phyloP scores from a whole-genome alignment of 225 moss, liverwort and hornwort species.

The Climacium dendroides region DNA sequence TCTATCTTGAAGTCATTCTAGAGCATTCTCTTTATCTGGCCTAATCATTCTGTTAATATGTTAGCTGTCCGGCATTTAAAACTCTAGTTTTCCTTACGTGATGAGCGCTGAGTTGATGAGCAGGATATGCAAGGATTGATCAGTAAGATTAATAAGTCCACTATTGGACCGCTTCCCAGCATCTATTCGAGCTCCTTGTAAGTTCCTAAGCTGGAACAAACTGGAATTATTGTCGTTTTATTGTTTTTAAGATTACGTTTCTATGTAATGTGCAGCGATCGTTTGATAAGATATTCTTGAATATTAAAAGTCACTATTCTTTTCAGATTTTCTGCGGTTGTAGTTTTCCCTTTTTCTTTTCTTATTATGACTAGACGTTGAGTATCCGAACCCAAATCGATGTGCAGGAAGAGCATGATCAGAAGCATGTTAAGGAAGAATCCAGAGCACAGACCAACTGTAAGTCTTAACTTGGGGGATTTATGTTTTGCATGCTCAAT shows the following conservation, averaged over 20 bases:
- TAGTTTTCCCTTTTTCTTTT: neutral
- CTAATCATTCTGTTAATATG: neutral
- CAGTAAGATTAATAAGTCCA: slow-evolving; percentile 97
- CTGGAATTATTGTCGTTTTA: neutral
- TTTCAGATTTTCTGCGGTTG: neutral
- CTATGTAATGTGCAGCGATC: neutral
- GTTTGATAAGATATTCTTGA: neutral
- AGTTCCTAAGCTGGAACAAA: neutral
- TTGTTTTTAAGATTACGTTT: neutral
- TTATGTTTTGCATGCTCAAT: neutral
- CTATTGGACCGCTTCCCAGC: slow-evolving; percentile 91
- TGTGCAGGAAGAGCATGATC: slow-evolving; percentile 88
- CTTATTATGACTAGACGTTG: neutral
- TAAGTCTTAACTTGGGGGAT: slow-evolving; percentile 6
- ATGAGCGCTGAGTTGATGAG: neutral
- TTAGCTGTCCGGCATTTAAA: neutral
- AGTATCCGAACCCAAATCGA: neutral
- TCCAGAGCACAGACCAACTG: slow-evolving; percentile 89
- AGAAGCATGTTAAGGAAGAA: slow-evolving; percentile 97
- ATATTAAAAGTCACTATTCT: neutral
- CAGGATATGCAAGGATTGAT: slow-evolving; percentile 99
- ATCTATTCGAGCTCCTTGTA: slow-evolving; percentile 87
- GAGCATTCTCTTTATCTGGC: neutral
- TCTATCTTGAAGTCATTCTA: neutral
- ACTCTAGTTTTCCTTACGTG: neutral